A percentile compares a stretch with the other conserved stretches of the same genome.
phyloP scores from a whole-genome alignment of 495 filamentous ascomycete species.

The Aspergillus indologenus region DNA sequence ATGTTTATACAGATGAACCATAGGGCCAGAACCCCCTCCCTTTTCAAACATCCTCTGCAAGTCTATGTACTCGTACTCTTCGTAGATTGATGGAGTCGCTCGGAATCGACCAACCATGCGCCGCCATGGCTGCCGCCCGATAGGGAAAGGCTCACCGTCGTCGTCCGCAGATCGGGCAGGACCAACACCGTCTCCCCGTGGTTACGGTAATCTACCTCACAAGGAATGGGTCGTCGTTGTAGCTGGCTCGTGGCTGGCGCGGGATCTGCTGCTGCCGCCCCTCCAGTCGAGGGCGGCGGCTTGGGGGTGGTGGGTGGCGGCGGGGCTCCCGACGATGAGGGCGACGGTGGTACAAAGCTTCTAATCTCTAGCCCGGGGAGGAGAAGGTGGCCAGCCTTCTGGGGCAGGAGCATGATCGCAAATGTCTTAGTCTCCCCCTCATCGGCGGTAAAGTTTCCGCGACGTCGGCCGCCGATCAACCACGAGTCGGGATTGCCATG shows the following conservation, averaged over 20 bases:
- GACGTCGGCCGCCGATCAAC: slow-evolving; percentile 78
- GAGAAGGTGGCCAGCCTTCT: slow-evolving; percentile 69
- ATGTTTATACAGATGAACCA: not conserved
- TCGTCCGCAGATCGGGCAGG: slow-evolving; percentile 67
- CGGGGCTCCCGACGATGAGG: slow-evolving; percentile 21
- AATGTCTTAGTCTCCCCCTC: slow-evolving; percentile 49
- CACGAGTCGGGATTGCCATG: slow-evolving; percentile 72
- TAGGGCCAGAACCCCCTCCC: no score
- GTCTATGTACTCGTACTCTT: no score
- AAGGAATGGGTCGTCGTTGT: slow-evolving; percentile 46
- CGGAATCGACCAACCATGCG: slow-evolving; percentile 60
- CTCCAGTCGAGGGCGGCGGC: slow-evolving; percentile 8
- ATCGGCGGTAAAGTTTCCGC: slow-evolving; percentile 67
- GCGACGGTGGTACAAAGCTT: slow-evolving; percentile 39
- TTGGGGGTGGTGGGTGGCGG: slow-evolving; percentile 12
- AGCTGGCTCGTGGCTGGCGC: not conserved
- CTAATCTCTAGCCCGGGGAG: slow-evolving; percentile 79
- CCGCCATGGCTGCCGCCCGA: slow-evolving; percentile 54
- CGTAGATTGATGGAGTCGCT: slow-evolving; percentile 28
- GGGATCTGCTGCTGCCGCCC: slow-evolving; percentile 11
- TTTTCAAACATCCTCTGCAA: no score
- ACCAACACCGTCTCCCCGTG: slow-evolving; percentile 74
- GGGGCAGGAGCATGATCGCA: slow-evolving; percentile 71
- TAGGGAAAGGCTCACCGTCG: slow-evolving; percentile 71
- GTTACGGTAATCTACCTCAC: slow-evolving; percentile 78